Percentiles rank a stretch among this genome's conserved stretches.
Conservation (phyloP, 169 alveolate genomes). For the Neospora caninum region DNA sequence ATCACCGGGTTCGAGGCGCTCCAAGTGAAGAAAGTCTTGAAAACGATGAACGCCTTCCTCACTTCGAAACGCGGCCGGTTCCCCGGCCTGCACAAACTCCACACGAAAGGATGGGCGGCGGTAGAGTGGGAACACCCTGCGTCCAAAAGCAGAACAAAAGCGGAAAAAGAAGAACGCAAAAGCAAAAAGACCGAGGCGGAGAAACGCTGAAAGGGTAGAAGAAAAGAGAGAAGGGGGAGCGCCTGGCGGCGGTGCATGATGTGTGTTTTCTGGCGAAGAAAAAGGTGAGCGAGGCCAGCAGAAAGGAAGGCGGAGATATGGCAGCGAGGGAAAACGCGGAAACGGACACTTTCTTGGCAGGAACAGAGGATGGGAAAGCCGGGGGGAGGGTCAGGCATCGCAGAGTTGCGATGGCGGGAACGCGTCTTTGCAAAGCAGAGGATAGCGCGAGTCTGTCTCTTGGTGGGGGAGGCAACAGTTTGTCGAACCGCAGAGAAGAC, state of each 20-base stretch:
- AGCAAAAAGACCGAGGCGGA: background rate
- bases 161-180: background rate
- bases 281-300: no score
- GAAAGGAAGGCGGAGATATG: background rate
- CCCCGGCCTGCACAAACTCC: constrained; percentile 50
- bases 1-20: background rate
- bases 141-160: background rate
- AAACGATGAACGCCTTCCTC: constrained; percentile 12
- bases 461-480: no score
- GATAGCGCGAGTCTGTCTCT: no score
- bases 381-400: no score
- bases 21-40: constrained; percentile 2
- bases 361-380: no score
- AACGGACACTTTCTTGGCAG: no score
- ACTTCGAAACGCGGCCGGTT: background rate
- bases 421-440: no score
- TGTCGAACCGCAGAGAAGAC: no score
- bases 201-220: background rate
- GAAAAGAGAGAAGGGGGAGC: background rate
- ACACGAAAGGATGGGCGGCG: constrained; percentile 27
- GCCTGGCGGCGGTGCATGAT: no score
- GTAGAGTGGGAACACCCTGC: constrained; percentile 29
- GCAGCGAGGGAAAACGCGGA: no score
- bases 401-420: no score
- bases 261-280: no score